Evolutionary conservation across 2,329 filamentous ascomycete species (phyloP), one percentile per base, ranked within the genome.

Genomic region (Rhytidhysteron rufulum): DNA sequence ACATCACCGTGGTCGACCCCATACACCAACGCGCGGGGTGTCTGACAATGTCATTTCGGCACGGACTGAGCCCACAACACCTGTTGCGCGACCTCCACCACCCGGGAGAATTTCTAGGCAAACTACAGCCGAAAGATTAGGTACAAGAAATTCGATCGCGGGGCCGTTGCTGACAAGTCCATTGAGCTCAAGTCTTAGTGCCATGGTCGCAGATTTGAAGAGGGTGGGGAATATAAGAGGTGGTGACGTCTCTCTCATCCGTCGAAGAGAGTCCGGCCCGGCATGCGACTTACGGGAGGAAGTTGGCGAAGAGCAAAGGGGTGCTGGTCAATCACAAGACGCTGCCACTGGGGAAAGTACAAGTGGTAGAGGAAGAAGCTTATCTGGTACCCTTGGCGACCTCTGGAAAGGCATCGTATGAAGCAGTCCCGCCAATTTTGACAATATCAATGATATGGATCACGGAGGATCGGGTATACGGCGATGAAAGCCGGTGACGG

Each of bases 191-290:
- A 76, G 75, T 1, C 68, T 86, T 13, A 79, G 72, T 54, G 81
- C 77, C 1, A 76, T 85, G 34, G 79, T 85, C 5, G 81, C 80
- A 7, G 81, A 85, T 47, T 75, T 79, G 17, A 67, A 84, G 19
- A 73, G 80, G n/a, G 74, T 78, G 13, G 76, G 78, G 11, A 47
- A 41, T 33, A 13, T 54, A 0, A 34, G 52, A 16, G 32, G n/a
- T n/a, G n/a, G 41, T n/a, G n/a, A n/a, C n/a, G n/a, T n/a, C n/a
- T n/a, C n/a, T n/a, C n/a, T n/a, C n/a, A n/a, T n/a, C n/a, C n/a
- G n/a, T n/a, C n/a, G n/a, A n/a, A n/a, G n/a, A n/a, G n/a, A n/a
- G n/a, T n/a, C n/a, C n/a, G n/a, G n/a, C n/a, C n/a, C 21, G 38
- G 25, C 3, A 31, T 36, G 15, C 39, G 37, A 35, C 32, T 29